Percentiles rank a stretch among this genome's conserved stretches.
These are phyloP conservation scores for Solanum pennellii DNA, from an alignment of 257 asterid genomes.

Conservation along the genomic window DNA sequence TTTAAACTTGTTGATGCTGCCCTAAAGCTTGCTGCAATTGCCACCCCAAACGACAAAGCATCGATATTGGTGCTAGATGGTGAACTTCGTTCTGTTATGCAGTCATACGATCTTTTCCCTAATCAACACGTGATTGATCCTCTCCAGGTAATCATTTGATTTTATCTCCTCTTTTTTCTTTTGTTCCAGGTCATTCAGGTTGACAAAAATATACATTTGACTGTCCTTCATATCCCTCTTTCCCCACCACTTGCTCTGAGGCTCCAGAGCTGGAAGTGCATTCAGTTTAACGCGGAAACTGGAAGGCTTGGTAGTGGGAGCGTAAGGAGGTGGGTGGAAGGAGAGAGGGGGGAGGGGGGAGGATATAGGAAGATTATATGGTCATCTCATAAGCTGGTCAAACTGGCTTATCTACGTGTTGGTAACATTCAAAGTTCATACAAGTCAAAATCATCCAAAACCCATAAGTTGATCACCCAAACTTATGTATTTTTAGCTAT, in stretches of 20 bases:
- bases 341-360: neutral
- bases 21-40: constrained; percentile 67
- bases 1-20: constrained; percentile 64
- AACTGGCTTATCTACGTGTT: neutral
- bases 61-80: constrained; percentile 42
- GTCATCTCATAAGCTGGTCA: neutral
- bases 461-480: neutral
- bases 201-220: neutral
- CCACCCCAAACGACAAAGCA: constrained; percentile 55
- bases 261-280: neutral
- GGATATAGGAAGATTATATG: neutral
- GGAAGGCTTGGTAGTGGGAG: neutral
- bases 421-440: neutral
- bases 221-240: neutral
- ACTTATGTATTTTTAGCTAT: neutral
- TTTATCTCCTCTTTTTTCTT: neutral
- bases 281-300: neutral
- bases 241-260: neutral
- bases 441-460: neutral
- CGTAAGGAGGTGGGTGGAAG: neutral
- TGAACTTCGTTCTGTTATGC: constrained; percentile 41
- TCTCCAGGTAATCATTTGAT: constrained; percentile 44
- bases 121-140: constrained; percentile 61
- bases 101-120: constrained; percentile 35
- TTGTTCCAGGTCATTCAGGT: neutral